A percentile compares a stretch with the other conserved stretches of the same genome.
phyloP scores from a whole-genome alignment of 75 land plant species.

The Pinus taeda region DNA sequence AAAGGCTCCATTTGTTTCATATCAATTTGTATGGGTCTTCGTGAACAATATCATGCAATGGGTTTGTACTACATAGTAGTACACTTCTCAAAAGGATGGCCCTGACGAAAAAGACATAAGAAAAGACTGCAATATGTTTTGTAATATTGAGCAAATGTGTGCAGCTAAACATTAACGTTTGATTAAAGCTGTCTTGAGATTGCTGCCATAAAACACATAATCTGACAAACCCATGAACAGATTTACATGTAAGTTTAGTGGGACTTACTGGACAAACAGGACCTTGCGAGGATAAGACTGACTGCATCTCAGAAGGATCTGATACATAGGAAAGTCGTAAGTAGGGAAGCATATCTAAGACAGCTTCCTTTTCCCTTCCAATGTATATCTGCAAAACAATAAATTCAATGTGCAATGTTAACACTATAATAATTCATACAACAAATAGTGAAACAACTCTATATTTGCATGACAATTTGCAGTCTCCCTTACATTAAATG shows the following conservation, averaged over 20 bases:
- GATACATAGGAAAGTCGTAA: slow-evolving; percentile 91
- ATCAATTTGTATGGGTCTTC: no score
- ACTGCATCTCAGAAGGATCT: slow-evolving; percentile 81
- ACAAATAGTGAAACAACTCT: slow-evolving; percentile 4
- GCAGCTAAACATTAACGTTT: neutral
- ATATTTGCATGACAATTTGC: neutral
- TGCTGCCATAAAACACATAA: neutral
- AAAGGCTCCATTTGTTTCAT: no score
- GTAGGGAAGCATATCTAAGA: slow-evolving; percentile 89
- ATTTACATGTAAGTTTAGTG: neutral
- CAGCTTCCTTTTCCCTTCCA: slow-evolving; percentile 93
- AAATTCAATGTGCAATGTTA: neutral
- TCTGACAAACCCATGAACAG: neutral
- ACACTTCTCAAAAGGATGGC: no score
- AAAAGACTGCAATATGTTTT: no score
- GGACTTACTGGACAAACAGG: slow-evolving; percentile 86
- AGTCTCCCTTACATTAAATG: slow-evolving; percentile 57
- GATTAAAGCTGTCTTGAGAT: neutral
- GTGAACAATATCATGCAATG: no score
- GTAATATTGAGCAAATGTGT: neutral
- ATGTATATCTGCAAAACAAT: slow-evolving; percentile 49
- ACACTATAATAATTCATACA: neutral
- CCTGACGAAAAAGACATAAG: no score
- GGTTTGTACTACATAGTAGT: no score
- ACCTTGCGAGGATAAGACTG: slow-evolving; percentile 89